Evolutionary conservation across 2,329 filamentous ascomycete genomes (phyloP).

Genomic region (Colletotrichum spinosum): DNA sequence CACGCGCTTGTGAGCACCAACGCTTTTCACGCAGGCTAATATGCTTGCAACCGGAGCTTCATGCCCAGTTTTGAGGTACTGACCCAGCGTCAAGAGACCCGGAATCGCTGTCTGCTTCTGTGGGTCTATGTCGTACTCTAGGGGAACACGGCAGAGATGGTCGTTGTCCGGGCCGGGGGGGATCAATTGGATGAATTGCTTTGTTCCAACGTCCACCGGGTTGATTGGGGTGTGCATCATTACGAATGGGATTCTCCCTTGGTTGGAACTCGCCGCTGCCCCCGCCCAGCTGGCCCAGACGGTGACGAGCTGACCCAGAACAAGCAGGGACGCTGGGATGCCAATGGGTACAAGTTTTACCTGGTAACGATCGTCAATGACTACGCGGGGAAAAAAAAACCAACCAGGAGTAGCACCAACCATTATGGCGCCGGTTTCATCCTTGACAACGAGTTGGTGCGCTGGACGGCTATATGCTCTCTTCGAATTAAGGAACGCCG

Average conservation of each 20-base stretch:
- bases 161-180: conserved; percentile 47
- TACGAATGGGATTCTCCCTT: conserved; percentile 51
- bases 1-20: conserved; percentile 64
- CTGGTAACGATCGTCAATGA: conserved; percentile 43
- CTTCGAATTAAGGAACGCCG: conserved; percentile 51
- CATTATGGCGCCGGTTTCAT: conserved; percentile 65
- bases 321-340: conserved; percentile 44
- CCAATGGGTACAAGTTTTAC: conserved; percentile 58
- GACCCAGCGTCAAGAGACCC: conserved; percentile 67
- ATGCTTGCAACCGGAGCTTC: conserved; percentile 63
- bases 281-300: conserved; percentile 68
- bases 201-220: conserved; percentile 64
- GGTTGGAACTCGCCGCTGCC: conserved; percentile 52
- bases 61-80: conserved; percentile 65
- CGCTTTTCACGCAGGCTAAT: conserved; percentile 68
- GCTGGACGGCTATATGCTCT: conserved; percentile 54
- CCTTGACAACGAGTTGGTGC: conserved; percentile 66
- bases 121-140: conserved; percentile 49
- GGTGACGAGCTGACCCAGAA: conserved; percentile 64
- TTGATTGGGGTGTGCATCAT: conserved; percentile 67
- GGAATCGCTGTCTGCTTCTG: conserved; percentile 44
- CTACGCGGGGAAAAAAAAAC: not conserved
- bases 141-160: conserved; percentile 55
- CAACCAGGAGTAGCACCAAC: conserved; percentile 47
- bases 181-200: conserved; percentile 62